Base-by-base conservation (phyloP, 306 rosid genomes). In the Malus asiatica region DNA sequence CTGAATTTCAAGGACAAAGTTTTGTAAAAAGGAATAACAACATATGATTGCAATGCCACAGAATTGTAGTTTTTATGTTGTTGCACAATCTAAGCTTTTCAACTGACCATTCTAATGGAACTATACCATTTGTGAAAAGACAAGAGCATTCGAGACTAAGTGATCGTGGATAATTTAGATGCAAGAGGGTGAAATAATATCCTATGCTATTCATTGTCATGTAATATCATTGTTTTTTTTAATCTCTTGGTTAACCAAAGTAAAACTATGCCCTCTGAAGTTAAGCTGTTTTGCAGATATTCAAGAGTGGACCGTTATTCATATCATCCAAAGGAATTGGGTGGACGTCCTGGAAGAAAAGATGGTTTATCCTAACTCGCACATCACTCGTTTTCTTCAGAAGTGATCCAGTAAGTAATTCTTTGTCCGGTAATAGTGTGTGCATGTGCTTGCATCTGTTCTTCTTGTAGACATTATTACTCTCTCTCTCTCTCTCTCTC, bases 311-410 rank as follows among this genome's bases (percentile, higher is more conserved):
- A n/a, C 94, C 97, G 23, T 92, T 96, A 74, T 90, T 92, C 76
- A 72, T 96, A 87, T 90, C 99, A 80, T 92, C 98, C 71, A 92
- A 89, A 90, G 98, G 98, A 77, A 92, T 96, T 85, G 99, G 99
- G 71, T 92, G 98, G 99, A 96, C 99, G 66, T 96, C 98, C 15
- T 96, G 99, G 99, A 96, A 96, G 89, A 96, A 92, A 83, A 92
- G 99, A 80, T 96, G 99, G 99, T 96, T 96, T 88, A 88, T 93
- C 81, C 83, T 96, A 79, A 93, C 99, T 35, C 89, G 88, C 27
- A 96, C 91, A 72, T 92, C 99, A 11, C 87, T 96, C 65, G 99
- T 96, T 73, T 96, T 96, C 88, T 96, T 92, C 87, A 90, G 97
- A 87, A 96, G 99, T 81, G 98, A 96, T 83, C 99, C 99, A 20